Evolutionary conservation across 2,329 filamentous ascomycete genomes (phyloP).

Genomic region (Cadophora malorum): DNA sequence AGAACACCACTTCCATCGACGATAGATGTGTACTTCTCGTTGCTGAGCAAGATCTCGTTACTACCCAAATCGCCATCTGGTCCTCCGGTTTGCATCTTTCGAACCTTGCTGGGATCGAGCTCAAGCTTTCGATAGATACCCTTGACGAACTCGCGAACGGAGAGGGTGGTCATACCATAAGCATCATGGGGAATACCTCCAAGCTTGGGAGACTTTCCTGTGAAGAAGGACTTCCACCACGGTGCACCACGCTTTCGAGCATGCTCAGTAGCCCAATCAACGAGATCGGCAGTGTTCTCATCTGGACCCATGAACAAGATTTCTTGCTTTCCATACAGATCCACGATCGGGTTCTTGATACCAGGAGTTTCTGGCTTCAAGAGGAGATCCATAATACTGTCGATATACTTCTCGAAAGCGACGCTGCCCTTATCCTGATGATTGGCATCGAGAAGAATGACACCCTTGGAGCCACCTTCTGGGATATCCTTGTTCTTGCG

Average conservation of each 20-base stretch:
- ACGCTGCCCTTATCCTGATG: constrained; percentile 92
- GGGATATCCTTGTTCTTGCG: constrained; percentile 99
- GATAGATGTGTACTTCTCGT: constrained; percentile 93
- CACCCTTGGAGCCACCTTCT: constrained; percentile 97
- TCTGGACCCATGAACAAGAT: constrained; percentile 99
- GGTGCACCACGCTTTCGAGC: constrained; percentile 85
- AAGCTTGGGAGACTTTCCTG: constrained; percentile 93
- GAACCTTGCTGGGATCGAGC: constrained; percentile 82
- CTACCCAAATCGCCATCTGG: constrained; percentile 96
- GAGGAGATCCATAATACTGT: constrained; percentile 95
- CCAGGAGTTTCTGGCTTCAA: constrained; percentile 89
- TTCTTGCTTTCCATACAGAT: constrained; percentile 92
- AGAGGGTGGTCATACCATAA: constrained; percentile 98
- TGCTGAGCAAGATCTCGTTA: constrained; percentile 95
- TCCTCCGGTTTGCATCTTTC: constrained; percentile 96
- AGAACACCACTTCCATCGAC: constrained; percentile 97
- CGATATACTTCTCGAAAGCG: constrained; percentile 99
- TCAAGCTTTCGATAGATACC: constrained; percentile 97
- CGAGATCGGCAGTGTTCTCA: constrained; percentile 96
- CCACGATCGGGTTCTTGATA: constrained; percentile 98
- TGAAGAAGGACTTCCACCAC: constrained; percentile 99
- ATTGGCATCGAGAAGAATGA: constrained; percentile 90
- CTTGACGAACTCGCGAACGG: constrained; percentile 92
- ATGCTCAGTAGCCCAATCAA: constrained; percentile 98
- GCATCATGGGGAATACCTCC: constrained; percentile 95